Evolutionary conservation across 2,329 filamentous ascomycete species (phyloP).

Genomic region (Macroventuria anomochaeta): DNA sequence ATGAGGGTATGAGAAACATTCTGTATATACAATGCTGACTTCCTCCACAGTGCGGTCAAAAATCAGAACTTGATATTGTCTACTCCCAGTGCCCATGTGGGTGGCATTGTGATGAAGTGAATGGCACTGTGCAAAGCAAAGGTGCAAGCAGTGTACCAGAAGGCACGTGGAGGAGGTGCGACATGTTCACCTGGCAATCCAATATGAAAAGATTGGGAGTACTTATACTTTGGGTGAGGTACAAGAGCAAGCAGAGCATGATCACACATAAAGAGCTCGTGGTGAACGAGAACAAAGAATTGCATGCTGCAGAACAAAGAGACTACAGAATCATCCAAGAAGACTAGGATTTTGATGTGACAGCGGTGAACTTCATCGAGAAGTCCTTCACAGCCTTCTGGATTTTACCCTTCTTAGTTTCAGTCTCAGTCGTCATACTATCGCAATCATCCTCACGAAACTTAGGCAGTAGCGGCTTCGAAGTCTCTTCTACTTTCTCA

Average conservation of each 20-base stretch:
- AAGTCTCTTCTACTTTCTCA: too few relatives aligned
- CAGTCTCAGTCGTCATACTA: too few relatives aligned
- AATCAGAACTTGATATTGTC: neutral
- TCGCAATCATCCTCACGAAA: too few relatives aligned
- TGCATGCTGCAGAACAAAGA: neutral
- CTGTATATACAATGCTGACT: neutral
- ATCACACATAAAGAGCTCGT: neutral
- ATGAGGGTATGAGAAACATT: neutral
- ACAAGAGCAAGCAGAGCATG: neutral
- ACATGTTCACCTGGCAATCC: neutral
- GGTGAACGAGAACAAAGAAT: neutral
- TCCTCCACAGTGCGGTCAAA: neutral
- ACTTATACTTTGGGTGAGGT: too few relatives aligned
- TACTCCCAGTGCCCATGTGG: conserved; percentile 2
- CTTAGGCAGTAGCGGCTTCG: too few relatives aligned
- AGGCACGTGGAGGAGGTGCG: neutral
- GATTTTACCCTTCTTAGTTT: too few relatives aligned
- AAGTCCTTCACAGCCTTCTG: neutral
- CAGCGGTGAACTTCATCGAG: neutral
- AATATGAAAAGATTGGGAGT: neutral
- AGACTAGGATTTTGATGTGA: neutral
- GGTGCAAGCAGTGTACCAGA: neutral
- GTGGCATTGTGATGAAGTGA: neutral
- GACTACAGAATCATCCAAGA: neutral
- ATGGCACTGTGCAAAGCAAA: neutral